Evolutionary conservation across 148 eudicot species (phyloP), one percentile per base, ranked within the genome.

Genomic region (Fagopyrum homotropicum): DNA sequence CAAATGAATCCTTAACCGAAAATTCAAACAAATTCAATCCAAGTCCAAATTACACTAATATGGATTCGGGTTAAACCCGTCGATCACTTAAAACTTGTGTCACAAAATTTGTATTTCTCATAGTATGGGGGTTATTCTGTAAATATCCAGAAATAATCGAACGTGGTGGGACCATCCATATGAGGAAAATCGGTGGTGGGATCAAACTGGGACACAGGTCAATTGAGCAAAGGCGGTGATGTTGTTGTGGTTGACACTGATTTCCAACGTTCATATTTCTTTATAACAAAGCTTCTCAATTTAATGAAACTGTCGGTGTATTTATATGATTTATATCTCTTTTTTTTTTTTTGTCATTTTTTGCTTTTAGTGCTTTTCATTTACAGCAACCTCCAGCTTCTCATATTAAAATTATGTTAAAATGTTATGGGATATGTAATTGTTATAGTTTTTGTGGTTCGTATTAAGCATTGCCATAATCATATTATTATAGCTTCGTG

Each of bases 241-340:
- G 46, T 40, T 35, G 49, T 75, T n/a, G 71, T 16, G 71, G 52
- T 16, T 75, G 77, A 61, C 72, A 48, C 51, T 64, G 70, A 35
- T 63, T 75, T 49, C 77, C 77, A 75, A 75, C 77, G 59, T 75
- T 64, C 77, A 45, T 26, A 63, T 75, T 75, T 63, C 64, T 46
- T 75, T 52, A 57, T 29, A 60, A 5, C 29, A 45, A 35, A 40
- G 14, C 45, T 66, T 66, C 46, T 66, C 46, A 66, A 40, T 43
- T 66, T 0, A 66, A 66, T 66, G 71, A 66, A 35, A 11, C 15
- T 15, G 71, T 35, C 71, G 71, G 71, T 66, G 71, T 66, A 40
- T 15, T 43, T 66, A 17, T 66, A 46, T 29, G 29, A 26, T 61
- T 12, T 54, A 54, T 22, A 61, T 44, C 16, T 29, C 43, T 61